Evolutionary conservation across 2,329 filamentous ascomycete genomes (phyloP), one percentile per base, ranked within the genome.

Genomic region (Phialocephala sp.): DNA sequence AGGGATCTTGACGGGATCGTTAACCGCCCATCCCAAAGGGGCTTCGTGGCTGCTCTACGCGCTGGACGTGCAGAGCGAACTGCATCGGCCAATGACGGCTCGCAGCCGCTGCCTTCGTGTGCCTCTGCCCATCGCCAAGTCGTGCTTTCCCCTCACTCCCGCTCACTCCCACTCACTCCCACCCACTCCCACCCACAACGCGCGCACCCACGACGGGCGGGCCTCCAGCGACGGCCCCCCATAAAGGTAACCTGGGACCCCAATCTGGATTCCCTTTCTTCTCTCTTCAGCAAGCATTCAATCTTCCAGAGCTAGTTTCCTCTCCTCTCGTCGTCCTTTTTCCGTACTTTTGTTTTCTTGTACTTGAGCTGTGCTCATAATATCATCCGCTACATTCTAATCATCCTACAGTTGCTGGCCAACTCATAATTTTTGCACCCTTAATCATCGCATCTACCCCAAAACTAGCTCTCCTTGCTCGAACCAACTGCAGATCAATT

Each of bases 271-370:
- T 66, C 55, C 67, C 63, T 69, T 68, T 73, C 67, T 76, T 71
- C 60, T 74, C 69, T 87, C 87, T 83, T 83, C 83, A 89, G 88
- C 89, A 91, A 91, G 88, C 82, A 81, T 76, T 82, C 79, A 84
- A 84, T 80, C 76, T 73, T 77, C 79, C 52, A 76, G 83, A 83
- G 83, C 81, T 81, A 80, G 79, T 80, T 82, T 78, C 79, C 71
- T 76, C 70, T 69, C 71, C 75, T 75, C 72, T 74, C 76, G 76
- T 78, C 81, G 83, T 79, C 79, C 86, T 84, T 82, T 77, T 75
- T 78, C 9, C 50, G 75, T 77, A 78, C 77, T 62, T 63, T 61
- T 47, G 60, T 63, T 64, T 60, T 73, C 74, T 78, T 77, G 77
- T 76, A 73, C 73, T 71, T 77, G 84, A 85, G 85, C 85, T 81